Conservation (phyloP, 192 early-diverging fungal genomes). For the Martensiomyces pterosporus region DNA sequence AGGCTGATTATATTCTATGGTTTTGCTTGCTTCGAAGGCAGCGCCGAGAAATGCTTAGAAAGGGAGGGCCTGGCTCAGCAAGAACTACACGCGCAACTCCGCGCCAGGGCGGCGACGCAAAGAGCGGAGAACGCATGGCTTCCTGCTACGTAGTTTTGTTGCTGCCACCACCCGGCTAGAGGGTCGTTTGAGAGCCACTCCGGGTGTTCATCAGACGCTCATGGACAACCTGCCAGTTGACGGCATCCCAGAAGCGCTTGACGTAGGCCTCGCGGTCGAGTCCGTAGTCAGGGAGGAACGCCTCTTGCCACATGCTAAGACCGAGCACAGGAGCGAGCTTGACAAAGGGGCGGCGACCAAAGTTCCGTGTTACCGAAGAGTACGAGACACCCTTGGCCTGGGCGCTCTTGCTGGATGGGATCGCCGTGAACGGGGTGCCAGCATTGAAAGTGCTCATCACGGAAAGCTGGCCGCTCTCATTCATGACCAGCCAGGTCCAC, state of each 20-base stretch:
- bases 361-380: conserved; percentile 16
- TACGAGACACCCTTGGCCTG: conserved; percentile 20
- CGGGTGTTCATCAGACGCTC: conserved; percentile 29
- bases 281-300: conserved; percentile 45
- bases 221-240: conserved; percentile 47
- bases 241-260: conserved; percentile 42
- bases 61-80: no score
- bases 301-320: conserved; percentile 54
- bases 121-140: no score
- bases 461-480: conserved; percentile 27
- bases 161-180: no score
- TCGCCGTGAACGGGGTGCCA: conserved; percentile 33
- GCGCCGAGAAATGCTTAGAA: no score
- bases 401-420: conserved; percentile 13
- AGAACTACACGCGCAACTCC: no score
- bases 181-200: conserved; percentile 2
- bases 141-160: no score
- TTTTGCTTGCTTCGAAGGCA: no score
- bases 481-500: conserved; percentile 52
- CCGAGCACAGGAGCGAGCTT: conserved; percentile 38
- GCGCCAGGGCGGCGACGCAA: no score
- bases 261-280: conserved; percentile 41
- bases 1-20: no score
- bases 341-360: conserved; percentile 17
- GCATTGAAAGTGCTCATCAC: conserved; percentile 51